Percentiles rank a stretch among this genome's conserved stretches.
These are phyloP conservation scores for Emmonsiellopsis sp. DNA, from an alignment of 2,329 filamentous ascomycete species.

Conservation along the genomic window DNA sequence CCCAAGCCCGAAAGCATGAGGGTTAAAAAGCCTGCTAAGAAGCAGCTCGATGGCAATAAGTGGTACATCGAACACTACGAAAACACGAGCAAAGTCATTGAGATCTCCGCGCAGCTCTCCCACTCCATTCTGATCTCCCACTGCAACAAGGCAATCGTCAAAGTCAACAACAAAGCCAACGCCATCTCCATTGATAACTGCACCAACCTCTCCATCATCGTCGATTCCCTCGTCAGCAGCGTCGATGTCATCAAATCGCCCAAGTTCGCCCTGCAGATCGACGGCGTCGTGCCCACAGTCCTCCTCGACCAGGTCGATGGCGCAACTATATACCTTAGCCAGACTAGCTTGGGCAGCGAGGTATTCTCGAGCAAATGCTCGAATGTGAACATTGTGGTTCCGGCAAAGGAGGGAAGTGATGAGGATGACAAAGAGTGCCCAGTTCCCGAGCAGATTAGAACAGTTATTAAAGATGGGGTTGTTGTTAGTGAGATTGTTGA, in stretches of 20 bases:
- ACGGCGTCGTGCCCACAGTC: conserved; percentile 77
- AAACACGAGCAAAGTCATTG: conserved; percentile 60
- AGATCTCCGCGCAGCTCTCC: conserved; percentile 70
- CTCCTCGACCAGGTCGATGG: conserved; percentile 90
- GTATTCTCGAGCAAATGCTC: conserved; percentile 84
- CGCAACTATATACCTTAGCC: conserved; percentile 76
- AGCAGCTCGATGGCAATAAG: conserved; percentile 79
- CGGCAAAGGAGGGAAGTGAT: conserved; percentile 54
- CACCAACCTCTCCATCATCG: conserved; percentile 69
- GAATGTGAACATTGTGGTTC: conserved; percentile 78
- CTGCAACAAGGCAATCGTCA: conserved; percentile 83
- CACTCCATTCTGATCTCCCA: conserved; percentile 89
- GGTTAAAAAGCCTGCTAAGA: conserved; percentile 69
- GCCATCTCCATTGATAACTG: conserved; percentile 95
- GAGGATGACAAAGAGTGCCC: conserved; percentile 83
- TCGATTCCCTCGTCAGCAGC: conserved; percentile 82
- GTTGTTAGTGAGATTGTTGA: conserved; percentile 91
- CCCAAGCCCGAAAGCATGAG: conserved; percentile 81
- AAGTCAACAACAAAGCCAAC: conserved; percentile 88
- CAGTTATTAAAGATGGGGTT: conserved; percentile 64
- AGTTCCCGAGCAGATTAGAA: conserved; percentile 84
- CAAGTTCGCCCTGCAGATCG: conserved; percentile 89
- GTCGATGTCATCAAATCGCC: conserved; percentile 92
- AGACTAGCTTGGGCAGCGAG: conserved; percentile 67
- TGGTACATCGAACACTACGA: conserved; percentile 97